Base-by-base conservation (phyloP, 345 rosid genomes). In the Corchorus capsularis region DNA sequence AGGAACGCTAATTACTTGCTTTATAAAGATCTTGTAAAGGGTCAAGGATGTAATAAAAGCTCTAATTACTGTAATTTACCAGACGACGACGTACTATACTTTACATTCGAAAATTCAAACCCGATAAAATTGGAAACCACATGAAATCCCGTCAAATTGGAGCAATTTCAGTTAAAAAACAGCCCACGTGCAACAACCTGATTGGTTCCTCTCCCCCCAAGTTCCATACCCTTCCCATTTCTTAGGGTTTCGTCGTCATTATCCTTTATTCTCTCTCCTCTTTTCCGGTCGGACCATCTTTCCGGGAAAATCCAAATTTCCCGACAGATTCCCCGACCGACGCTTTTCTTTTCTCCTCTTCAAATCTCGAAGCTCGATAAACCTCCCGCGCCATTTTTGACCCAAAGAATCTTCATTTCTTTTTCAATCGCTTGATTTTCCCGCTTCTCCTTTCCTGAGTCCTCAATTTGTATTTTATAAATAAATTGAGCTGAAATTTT, bases 231-330 rank as follows among this genome's bases (percentile, higher is more conserved):
- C 56, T 60, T 66, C 65, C 63, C 71, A 22, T 66, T 65, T 45
- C 46, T 67, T 66, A 65, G 53, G 73, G 39, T 62, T 73, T 75
- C 19, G 16, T 39, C 46, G 15, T 72, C 72, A 49, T 68, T 6
- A 43, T 59, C 35, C 60, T 55, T 77, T 74, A 77, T 55, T 70
- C 22, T 61, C 22, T 13, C 57, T 43, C 20, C 57, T 53, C 39
- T 27, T 57, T 45, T 14, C 74, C 80, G 90, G 87, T 75, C 86
- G 85, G 82, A 80, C 52, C 70, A 62, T 73, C 27, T 73, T 79
- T 72, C 81, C 84, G 76, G 85, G 83, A 67, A 76, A 80, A 74
- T 76, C 39, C 57, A 62, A 8, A 60, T 67, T 75, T 74, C 89
- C 92, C 85, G 83, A 72, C 37, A 16, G 63, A 59, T 68, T 62